Evolutionary conservation across 2,329 filamentous ascomycete species (phyloP).

Genomic region (Colletotrichum sidae): DNA sequence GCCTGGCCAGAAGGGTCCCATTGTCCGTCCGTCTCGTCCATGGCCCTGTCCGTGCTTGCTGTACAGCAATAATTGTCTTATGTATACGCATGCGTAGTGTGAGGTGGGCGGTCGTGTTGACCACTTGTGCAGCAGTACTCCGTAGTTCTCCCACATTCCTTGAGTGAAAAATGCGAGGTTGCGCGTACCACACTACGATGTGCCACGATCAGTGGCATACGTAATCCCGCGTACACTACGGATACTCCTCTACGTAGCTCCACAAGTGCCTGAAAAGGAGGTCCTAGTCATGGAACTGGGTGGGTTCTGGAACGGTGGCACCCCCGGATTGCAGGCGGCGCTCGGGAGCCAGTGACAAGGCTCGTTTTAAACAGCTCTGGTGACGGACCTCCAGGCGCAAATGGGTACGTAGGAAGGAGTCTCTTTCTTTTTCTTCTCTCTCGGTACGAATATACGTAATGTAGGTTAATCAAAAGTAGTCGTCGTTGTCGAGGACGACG

Average conservation of each 20-base stretch:
- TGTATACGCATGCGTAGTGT: too few species aligned
- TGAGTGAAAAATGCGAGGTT: slow-evolving; percentile 2
- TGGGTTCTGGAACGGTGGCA: background rate
- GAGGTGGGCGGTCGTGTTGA: too few species aligned
- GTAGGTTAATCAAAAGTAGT: slow-evolving; percentile 10
- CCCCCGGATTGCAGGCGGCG: slow-evolving; percentile 8
- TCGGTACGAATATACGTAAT: too few species aligned
- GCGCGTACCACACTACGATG: slow-evolving; percentile 5
- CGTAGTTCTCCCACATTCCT: slow-evolving; percentile 23
- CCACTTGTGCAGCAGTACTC: too few species aligned
- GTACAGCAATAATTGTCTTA: too few species aligned
- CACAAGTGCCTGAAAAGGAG: slow-evolving; percentile 1
- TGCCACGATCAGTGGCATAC: slow-evolving; percentile 25
- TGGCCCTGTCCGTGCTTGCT: too few species aligned
- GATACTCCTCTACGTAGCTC: too few species aligned
- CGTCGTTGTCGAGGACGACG: background rate
- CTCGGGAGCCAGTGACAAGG: slow-evolving; percentile 20
- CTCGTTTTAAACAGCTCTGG: slow-evolving; percentile 8
- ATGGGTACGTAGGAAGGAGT: slow-evolving; percentile 2
- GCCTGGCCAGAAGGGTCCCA: too few species aligned
- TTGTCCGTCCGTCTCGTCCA: too few species aligned
- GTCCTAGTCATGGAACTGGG: background rate
- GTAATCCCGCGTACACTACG: slow-evolving; percentile 24
- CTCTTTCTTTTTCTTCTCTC: too few species aligned
- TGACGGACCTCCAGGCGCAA: slow-evolving; percentile 6